Evolutionary conservation across 2,329 filamentous ascomycete genomes (phyloP).

Genomic region (Phialemonium atrogriseum): DNA sequence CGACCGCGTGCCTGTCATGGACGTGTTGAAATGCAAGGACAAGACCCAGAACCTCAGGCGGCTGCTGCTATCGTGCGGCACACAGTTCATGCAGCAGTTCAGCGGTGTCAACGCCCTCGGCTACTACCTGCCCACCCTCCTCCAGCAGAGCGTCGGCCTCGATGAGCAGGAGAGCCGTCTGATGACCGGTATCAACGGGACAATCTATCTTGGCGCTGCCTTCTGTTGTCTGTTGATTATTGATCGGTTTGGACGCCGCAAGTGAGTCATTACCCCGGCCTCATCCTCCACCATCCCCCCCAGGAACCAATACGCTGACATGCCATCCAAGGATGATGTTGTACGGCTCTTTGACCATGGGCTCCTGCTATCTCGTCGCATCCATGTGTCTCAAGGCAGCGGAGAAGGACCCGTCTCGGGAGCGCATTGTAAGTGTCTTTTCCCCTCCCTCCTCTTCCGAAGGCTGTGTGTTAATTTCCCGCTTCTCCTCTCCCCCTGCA

Average conservation of each 20-base stretch:
- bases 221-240: slow-evolving; percentile 29
- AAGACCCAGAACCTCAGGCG: slow-evolving; percentile 27
- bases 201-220: slow-evolving; percentile 26
- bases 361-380: slow-evolving; percentile 27
- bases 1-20: slow-evolving; percentile 20
- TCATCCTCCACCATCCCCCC: neutral
- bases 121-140: slow-evolving; percentile 43
- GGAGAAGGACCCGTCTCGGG: slow-evolving; percentile 19
- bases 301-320: neutral
- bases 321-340: slow-evolving; percentile 24
- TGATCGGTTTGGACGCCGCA: slow-evolving; percentile 29
- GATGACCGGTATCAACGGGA: slow-evolving; percentile 43
- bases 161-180: slow-evolving; percentile 41
- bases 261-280: slow-evolving; percentile 15
- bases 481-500: no score
- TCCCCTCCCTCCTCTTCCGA: no score
- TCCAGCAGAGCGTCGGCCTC: slow-evolving; percentile 48
- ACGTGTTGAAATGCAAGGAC: slow-evolving; percentile 27
- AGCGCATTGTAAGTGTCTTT: slow-evolving; percentile 14
- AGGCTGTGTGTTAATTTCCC: no score
- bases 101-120: slow-evolving; percentile 34
- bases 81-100: slow-evolving; percentile 37
- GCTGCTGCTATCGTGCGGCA: slow-evolving; percentile 32
- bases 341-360: slow-evolving; percentile 26
- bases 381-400: slow-evolving; percentile 23